Conservation (phyloP, 176 grass and related monocot species). For the Triticum turgidum region DNA sequence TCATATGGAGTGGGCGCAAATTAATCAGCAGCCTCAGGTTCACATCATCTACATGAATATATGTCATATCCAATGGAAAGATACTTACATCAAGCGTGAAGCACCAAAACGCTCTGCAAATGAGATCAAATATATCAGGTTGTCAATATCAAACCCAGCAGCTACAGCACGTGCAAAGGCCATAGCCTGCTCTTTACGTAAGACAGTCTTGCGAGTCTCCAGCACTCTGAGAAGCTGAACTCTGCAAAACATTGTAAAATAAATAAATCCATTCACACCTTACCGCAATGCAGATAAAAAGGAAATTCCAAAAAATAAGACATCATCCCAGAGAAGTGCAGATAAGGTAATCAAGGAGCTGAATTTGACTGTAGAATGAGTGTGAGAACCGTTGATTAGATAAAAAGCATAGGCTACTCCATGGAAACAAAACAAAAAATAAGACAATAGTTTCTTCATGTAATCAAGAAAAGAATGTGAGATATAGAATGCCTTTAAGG, state of each 20-base stretch:
- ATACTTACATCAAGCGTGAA: conserved; percentile 72
- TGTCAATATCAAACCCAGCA: conserved; percentile 92
- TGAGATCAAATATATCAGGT: conserved; percentile 62
- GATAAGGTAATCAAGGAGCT: not conserved
- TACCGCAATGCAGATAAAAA: not conserved
- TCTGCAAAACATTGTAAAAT: conserved; percentile 46
- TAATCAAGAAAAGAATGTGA: not conserved
- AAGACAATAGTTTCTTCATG: not conserved
- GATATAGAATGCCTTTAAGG: not conserved
- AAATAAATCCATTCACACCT: not conserved
- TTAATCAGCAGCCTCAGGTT: conserved; percentile 12
- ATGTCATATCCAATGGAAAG: not conserved
- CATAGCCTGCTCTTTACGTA: conserved; percentile 97
- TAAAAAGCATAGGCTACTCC: not conserved
- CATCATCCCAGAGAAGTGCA: not conserved
- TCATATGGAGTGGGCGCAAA: not conserved
- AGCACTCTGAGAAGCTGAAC: conserved; percentile 91
- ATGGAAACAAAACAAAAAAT: no score
- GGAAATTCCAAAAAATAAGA: not conserved
- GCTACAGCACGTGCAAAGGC: conserved; percentile 90
- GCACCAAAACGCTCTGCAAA: conserved; percentile 86
- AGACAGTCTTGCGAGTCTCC: conserved; percentile 80
- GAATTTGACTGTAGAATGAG: not conserved
- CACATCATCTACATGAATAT: not conserved
- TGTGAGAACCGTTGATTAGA: not conserved